Percentiles rank a stretch among this genome's conserved stretches.
Conservation (phyloP, 345 rosid species). For the Leavenworthia alabamica region DNA sequence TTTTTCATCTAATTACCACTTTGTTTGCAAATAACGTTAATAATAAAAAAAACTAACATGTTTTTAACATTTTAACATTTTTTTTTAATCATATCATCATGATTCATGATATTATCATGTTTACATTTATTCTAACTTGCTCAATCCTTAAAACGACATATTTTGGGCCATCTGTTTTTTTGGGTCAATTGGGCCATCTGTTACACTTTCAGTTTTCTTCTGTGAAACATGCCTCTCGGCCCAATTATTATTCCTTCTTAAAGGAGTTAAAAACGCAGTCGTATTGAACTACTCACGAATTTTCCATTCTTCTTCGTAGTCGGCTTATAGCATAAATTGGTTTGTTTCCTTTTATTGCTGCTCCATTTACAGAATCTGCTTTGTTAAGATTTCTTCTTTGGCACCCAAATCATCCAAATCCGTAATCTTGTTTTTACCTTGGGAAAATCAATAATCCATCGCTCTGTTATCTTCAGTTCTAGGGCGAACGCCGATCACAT, state of each 20-base stretch:
- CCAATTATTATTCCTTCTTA: neutral
- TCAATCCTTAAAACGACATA: neutral
- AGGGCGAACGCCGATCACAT: constrained; percentile 19
- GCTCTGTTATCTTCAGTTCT: constrained; percentile 9
- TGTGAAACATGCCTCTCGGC: neutral
- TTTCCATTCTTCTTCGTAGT: constrained; percentile 10
- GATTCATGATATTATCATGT: too few relatives aligned
- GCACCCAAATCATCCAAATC: neutral
- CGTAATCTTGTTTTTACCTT: neutral
- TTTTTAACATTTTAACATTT: constrained; percentile 6
- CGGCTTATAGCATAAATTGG: neutral
- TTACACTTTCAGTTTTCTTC: neutral
- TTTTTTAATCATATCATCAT: constrained; percentile 9
- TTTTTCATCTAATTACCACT: constrained; percentile 24
- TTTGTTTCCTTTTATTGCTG: neutral
- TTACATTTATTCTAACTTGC: neutral
- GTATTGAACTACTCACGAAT: constrained; percentile 5
- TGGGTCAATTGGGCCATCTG: neutral
- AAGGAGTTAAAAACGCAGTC: constrained; percentile 6
- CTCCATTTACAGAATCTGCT: neutral
- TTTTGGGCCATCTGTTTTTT: constrained; percentile 3
- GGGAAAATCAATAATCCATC: neutral
- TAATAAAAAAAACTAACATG: neutral
- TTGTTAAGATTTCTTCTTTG: neutral
- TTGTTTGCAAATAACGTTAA: neutral